Percentiles rank a stretch among this genome's conserved stretches.
Evolutionary conservation across 371 early-diverging fungal species (phyloP).

Genomic region (Mortierella sp.): DNA sequence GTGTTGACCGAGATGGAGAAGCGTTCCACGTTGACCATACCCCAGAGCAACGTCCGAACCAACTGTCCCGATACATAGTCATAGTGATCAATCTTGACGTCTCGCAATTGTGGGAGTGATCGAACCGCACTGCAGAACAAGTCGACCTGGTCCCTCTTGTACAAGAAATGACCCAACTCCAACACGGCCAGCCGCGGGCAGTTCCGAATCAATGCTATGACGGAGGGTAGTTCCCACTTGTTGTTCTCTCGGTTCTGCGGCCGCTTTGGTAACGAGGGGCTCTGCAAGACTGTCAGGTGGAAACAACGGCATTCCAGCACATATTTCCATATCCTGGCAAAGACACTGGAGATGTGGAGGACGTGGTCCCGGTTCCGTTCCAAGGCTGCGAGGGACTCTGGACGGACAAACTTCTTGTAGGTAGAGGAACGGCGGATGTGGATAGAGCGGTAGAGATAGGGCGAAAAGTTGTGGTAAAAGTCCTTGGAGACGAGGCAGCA

Average conservation of each 20-base stretch:
- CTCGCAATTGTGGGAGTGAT: neutral
- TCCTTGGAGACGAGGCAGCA: slow-evolving; percentile 16
- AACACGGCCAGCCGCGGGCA: neutral
- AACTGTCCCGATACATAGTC: neutral
- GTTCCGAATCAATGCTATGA: slow-evolving; percentile 1
- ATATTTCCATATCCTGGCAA: slow-evolving; percentile 18
- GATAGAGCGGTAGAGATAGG: slow-evolving; percentile 14
- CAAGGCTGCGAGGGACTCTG: slow-evolving; percentile 6
- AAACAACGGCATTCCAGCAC: neutral
- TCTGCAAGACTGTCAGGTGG: slow-evolving; percentile 3
- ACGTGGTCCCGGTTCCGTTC: slow-evolving; percentile 6
- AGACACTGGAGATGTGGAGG: neutral
- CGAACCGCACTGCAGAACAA: slow-evolving; percentile 2
- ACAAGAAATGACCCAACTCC: slow-evolving; percentile 1
- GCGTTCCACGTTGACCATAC: neutral
- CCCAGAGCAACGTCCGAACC: neutral
- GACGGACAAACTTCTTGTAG: slow-evolving; percentile 11
- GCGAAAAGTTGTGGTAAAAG: slow-evolving; percentile 9
- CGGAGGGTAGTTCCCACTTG: neutral
- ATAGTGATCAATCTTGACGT: slow-evolving; percentile 6
- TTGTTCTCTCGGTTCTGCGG: slow-evolving; percentile 4
- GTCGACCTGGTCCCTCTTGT: neutral
- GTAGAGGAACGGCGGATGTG: slow-evolving; percentile 4
- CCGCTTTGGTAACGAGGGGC: neutral
- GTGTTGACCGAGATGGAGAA: neutral